Conservation (phyloP, 495 filamentous ascomycete genomes). For the Hypoxylon perforatum region DNA sequence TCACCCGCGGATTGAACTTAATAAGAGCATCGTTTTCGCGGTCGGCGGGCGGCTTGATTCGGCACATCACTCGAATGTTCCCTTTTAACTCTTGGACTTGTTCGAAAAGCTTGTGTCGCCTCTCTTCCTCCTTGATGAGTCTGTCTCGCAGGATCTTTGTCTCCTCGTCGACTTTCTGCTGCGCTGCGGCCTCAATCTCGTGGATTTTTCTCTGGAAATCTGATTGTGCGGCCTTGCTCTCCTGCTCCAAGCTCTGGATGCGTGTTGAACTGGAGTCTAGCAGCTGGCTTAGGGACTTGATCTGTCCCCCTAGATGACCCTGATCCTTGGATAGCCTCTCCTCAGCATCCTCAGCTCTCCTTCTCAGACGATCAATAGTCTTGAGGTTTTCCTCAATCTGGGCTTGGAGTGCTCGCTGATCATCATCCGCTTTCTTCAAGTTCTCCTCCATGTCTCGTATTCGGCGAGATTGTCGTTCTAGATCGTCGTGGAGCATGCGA, state of each 20-base stretch:
- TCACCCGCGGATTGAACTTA: conserved; percentile 49
- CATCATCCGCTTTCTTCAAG: conserved; percentile 34
- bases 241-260: conserved; percentile 69
- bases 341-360: conserved; percentile 46
- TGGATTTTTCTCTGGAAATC: conserved; percentile 50
- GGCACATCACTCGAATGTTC: conserved; percentile 98
- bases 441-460: conserved; percentile 35
- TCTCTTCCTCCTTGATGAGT: conserved; percentile 88
- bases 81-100: conserved; percentile 99
- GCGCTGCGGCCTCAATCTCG: conserved; percentile 45
- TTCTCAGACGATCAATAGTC: conserved; percentile 46
- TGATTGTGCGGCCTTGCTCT: conserved; percentile 71
- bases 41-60: conserved; percentile 83
- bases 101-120: conserved; percentile 93
- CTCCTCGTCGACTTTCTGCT: conserved; percentile 45
- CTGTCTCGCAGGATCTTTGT: conserved; percentile 70
- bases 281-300: conserved; percentile 43
- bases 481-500: conserved; percentile 30
- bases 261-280: conserved; percentile 50
- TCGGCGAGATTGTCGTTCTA: conserved; percentile 34
- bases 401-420: conserved; percentile 33
- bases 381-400: conserved; percentile 44
- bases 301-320: conserved; percentile 47
- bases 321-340: conserved; percentile 49
- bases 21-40: conserved; percentile 41